Conservation (phyloP, 208 protist species). For the Herpetomonas muscarum region DNA sequence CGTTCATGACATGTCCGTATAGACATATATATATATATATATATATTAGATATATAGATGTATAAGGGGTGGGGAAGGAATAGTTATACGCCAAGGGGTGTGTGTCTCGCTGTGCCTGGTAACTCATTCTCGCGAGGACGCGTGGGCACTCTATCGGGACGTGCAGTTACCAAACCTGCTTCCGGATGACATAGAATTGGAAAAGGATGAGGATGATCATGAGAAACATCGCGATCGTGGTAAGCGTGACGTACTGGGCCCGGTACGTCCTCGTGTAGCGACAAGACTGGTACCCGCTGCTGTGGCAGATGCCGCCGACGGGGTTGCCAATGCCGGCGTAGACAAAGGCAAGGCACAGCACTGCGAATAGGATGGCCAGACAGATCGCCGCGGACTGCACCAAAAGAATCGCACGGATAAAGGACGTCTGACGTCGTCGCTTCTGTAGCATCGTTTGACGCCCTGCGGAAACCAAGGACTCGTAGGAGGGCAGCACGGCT, state of each 20-base stretch:
- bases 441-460: neutral
- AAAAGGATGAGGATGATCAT: neutral
- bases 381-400: neutral
- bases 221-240: neutral
- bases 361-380: neutral
- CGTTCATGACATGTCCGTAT: too few relatives aligned
- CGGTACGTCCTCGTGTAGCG: neutral
- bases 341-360: neutral
- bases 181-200: neutral
- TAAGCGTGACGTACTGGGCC: neutral
- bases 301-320: neutral
- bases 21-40: too few relatives aligned
- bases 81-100: too few relatives aligned
- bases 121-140: too few relatives aligned
- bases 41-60: too few relatives aligned
- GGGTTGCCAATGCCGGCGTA: neutral
- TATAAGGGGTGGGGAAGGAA: too few relatives aligned
- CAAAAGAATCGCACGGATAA: neutral
- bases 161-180: neutral
- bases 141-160: neutral
- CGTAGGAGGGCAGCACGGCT: neutral
- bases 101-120: too few relatives aligned
- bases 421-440: neutral
- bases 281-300: neutral
- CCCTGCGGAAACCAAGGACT: neutral